A percentile compares a stretch with the other conserved stretches of the same genome.
These are phyloP conservation scores for Sarocladiaceae sp. DNA, from an alignment of 2,329 filamentous ascomycete species.

Conservation along the genomic window DNA sequence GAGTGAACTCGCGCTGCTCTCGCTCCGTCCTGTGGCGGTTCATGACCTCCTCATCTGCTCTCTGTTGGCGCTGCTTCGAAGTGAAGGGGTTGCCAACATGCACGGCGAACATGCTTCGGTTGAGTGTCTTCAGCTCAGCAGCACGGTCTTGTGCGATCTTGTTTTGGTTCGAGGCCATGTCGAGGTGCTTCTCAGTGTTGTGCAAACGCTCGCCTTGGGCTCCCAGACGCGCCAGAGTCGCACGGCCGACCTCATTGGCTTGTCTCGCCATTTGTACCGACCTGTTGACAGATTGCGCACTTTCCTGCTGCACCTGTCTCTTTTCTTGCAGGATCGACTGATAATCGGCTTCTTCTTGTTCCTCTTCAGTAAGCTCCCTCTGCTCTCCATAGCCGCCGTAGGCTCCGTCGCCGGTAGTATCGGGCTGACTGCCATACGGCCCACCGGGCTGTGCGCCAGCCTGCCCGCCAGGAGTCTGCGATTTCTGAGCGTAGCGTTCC, in stretches of 20 bases:
- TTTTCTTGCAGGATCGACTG: conserved; percentile 49
- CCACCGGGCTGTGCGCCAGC: conserved; percentile 6
- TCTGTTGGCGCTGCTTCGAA: conserved; percentile 57
- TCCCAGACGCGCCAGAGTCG: conserved; percentile 69
- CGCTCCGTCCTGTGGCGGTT: conserved; percentile 64
- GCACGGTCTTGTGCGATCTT: conserved; percentile 75
- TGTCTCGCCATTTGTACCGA: conserved; percentile 37
- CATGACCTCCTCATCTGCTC: conserved; percentile 64
- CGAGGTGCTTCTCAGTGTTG: conserved; percentile 78
- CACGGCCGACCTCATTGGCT: conserved; percentile 56
- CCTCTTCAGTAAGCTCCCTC: conserved; percentile 76
- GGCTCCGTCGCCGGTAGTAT: conserved; percentile 17
- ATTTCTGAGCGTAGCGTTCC: conserved; percentile 41
- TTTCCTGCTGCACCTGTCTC: conserved; percentile 73
- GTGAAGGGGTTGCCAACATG: conserved; percentile 78
- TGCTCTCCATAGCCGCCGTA: conserved; percentile 61
- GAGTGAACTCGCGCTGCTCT: conserved; percentile 60
- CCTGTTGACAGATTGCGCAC: conserved; percentile 39
- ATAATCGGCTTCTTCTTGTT: conserved; percentile 69
- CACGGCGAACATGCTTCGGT: conserved; percentile 86
- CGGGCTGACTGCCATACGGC: conserved; percentile 16
- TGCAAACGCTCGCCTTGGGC: conserved; percentile 77
- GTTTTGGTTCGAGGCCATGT: conserved; percentile 73
- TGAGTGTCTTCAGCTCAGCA: conserved; percentile 77
- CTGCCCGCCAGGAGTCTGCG: conserved; percentile 15